A percentile compares a stretch with the other conserved stretches of the same genome.
Evolutionary conservation across 441 rosid species (phyloP).

Genomic region (Metrosideros polymorpha): DNA sequence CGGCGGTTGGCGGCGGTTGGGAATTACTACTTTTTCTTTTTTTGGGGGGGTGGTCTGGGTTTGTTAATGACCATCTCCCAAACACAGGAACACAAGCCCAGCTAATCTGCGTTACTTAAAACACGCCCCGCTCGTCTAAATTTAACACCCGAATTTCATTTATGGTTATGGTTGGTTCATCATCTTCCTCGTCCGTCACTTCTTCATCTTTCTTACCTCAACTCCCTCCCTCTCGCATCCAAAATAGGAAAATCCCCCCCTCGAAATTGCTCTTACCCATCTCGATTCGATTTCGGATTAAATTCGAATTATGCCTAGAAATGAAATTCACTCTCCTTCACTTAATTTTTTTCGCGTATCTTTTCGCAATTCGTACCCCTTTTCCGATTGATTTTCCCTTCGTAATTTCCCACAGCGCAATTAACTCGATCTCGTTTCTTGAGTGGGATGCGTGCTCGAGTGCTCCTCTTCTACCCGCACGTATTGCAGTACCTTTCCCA

Average conservation of each 20-base stretch:
- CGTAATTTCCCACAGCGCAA: no score
- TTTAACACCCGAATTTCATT: background rate
- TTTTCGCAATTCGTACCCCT: background rate
- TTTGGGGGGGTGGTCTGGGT: background rate
- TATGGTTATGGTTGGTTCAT: background rate
- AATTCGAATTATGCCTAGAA: background rate
- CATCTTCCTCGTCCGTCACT: background rate
- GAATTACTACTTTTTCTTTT: background rate
- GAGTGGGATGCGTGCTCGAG: background rate
- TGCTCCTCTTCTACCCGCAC: background rate
- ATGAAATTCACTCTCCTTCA: no score
- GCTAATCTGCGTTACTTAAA: conserved; percentile 1
- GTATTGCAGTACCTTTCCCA: background rate
- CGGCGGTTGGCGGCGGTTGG: background rate
- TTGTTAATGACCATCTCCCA: background rate
- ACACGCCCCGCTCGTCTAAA: background rate
- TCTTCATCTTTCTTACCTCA: background rate
- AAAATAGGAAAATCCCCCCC: background rate
- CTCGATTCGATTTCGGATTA: background rate
- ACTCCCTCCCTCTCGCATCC: background rate
- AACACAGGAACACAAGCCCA: background rate
- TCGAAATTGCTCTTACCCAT: background rate
- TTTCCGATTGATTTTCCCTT: background rate
- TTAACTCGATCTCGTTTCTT: background rate
- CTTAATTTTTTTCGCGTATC: no score